Evolutionary conservation across 2,329 filamentous ascomycete genomes (phyloP).

Genomic region (Exophiala lecanii-corni): DNA sequence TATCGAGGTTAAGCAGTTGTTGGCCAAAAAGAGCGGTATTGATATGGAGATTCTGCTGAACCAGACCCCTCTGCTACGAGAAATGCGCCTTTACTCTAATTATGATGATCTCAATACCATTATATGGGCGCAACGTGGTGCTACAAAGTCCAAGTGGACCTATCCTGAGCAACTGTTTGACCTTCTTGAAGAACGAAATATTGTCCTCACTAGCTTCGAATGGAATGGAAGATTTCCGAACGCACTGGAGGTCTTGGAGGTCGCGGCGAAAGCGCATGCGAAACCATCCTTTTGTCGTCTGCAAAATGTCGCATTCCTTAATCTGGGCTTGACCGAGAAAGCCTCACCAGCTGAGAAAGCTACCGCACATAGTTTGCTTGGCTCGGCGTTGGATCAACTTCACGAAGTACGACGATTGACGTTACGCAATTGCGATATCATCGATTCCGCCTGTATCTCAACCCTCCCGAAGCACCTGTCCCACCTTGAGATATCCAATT

Average conservation of each 20-base stretch:
- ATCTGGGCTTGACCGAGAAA: conserved; percentile 29
- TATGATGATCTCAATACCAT: conserved; percentile 47
- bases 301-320: conserved; percentile 35
- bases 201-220: conserved; percentile 47
- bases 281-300: conserved; percentile 50
- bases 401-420: conserved; percentile 62
- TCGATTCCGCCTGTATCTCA: conserved; percentile 64
- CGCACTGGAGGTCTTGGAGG: conserved; percentile 32
- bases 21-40: conserved; percentile 52
- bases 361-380: conserved; percentile 27
- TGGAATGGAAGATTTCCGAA: conserved; percentile 52
- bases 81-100: conserved; percentile 67
- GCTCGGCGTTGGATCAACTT: conserved; percentile 41
- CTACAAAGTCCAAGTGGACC: conserved; percentile 53
- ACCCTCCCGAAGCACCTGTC: conserved; percentile 62
- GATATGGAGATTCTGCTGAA: conserved; percentile 57
- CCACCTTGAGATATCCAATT: conserved; percentile 72
- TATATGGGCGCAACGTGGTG: conserved; percentile 28
- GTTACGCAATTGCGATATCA: conserved; percentile 69
- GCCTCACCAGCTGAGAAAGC: conserved; percentile 11
- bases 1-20: conserved; percentile 59
- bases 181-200: conserved; percentile 50
- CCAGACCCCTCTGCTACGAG: conserved; percentile 61
- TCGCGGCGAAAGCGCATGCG: conserved; percentile 50
- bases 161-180: conserved; percentile 65